These are phyloP conservation scores for Epichloe amarillans DNA, from an alignment of 2,329 filamentous ascomycete species.

Conservation along the genomic window DNA sequence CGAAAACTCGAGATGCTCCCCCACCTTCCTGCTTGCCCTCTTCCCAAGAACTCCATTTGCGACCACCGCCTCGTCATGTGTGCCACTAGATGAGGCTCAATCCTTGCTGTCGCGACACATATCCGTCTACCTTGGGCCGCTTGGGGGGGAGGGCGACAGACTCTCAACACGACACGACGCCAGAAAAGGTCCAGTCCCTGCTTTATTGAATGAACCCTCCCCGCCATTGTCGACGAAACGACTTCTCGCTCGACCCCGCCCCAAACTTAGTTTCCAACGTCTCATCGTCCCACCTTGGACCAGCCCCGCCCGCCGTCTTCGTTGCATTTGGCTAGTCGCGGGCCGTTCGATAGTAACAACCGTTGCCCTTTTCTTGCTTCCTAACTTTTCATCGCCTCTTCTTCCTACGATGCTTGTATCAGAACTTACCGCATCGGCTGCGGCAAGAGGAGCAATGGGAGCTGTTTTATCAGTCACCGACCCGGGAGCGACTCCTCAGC, in stretches of 20 bases:
- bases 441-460: slow-evolving; percentile 16
- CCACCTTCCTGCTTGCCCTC: neutral
- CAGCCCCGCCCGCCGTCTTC: neutral
- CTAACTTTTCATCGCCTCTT: neutral
- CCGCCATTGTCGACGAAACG: neutral
- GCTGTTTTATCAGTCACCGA: slow-evolving; percentile 6
- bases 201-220: neutral
- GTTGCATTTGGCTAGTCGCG: neutral
- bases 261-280: neutral
- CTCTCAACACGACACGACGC: neutral
- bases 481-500: slow-evolving; percentile 5
- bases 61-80: neutral
- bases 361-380: neutral
- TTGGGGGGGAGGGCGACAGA: neutral
- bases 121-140: neutral
- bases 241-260: neutral
- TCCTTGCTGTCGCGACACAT: neutral
- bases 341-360: neutral
- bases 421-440: slow-evolving; percentile 24
- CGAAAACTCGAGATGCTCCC: neutral
- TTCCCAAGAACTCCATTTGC: neutral
- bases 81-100: neutral
- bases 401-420: slow-evolving; percentile 22
- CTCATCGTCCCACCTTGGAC: neutral
- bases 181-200: neutral